Conservation (phyloP, 164 flowering plant species). For the Liriodendron chinense region DNA sequence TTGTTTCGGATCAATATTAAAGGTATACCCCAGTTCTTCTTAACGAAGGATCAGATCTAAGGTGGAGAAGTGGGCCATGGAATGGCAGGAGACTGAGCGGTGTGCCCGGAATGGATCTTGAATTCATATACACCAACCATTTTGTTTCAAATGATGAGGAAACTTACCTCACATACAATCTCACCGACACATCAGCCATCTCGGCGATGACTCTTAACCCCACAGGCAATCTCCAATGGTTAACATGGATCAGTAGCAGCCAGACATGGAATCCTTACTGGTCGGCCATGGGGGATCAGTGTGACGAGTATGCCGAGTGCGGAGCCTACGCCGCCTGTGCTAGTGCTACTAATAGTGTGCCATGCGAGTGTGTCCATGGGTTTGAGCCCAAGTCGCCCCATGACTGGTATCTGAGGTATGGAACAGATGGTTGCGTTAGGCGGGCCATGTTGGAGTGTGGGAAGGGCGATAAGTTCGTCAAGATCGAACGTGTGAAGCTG, state of each 20-base stretch:
- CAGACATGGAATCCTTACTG: neutral
- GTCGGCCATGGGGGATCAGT: constrained; percentile 20
- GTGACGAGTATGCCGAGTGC: constrained; percentile 32
- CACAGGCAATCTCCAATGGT: constrained; percentile 3
- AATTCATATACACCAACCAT: constrained; percentile 6
- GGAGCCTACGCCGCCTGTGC: constrained; percentile 27
- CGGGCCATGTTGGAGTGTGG: constrained; percentile 18
- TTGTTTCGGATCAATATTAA: constrained; percentile 1
- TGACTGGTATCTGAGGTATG: constrained; percentile 34
- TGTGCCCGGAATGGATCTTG: constrained; percentile 9
- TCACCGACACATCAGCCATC: neutral
- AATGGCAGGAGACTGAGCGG: constrained; percentile 1
- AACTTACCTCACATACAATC: constrained; percentile 6
- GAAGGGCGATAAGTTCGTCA: constrained; percentile 12
- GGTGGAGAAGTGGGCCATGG: constrained; percentile 16
- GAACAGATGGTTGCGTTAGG: constrained; percentile 41
- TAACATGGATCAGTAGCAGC: neutral
- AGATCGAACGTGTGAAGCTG: constrained; percentile 17
- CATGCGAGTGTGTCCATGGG: constrained; percentile 37
- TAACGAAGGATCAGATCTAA: constrained; percentile 2
- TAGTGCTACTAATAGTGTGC: neutral
- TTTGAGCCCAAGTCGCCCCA: constrained; percentile 26
- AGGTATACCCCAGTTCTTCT: neutral
- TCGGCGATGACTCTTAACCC: constrained; percentile 1
- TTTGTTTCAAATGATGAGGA: constrained; percentile 10